These are phyloP conservation scores for Trichosporon sp. DNA, from an alignment of 1,284 basidiomycete genomes.

Conservation along the genomic window DNA sequence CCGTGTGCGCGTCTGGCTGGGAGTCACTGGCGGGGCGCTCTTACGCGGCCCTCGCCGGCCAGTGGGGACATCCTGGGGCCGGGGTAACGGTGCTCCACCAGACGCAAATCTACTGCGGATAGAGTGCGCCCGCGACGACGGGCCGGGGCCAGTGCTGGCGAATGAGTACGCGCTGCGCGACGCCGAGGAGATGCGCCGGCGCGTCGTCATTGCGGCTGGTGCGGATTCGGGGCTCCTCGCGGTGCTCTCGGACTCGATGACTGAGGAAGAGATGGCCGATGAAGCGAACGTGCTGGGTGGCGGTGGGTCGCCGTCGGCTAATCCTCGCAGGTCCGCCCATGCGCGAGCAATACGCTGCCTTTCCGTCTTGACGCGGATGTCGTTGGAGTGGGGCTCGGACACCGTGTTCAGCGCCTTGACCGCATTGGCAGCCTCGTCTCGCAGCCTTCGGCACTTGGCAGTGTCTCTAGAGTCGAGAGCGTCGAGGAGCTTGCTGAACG, in stretches of 20 bases:
- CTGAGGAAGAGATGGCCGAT: background rate
- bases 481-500: constrained; percentile 27
- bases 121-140: background rate
- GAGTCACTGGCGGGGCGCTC: background rate
- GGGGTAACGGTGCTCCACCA: background rate
- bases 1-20: background rate
- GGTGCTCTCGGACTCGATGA: background rate
- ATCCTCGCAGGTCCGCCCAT: constrained; percentile 22
- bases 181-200: background rate
- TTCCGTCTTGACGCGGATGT: constrained; percentile 21
- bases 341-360: constrained; percentile 17
- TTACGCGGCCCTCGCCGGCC: background rate
- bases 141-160: background rate
- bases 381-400: constrained; percentile 14
- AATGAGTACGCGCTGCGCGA: background rate
- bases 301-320: constrained; percentile 17
- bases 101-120: background rate
- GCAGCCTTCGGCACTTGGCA: background rate
- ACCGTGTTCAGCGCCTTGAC: constrained; percentile 9
- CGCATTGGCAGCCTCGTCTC: background rate
- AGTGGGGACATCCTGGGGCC: background rate
- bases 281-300: background rate
- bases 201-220: too few relatives aligned
- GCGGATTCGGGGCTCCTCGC: background rate
- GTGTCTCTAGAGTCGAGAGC: constrained; percentile 14